Base-by-base conservation (phyloP, 768 basidiomycete genomes). In the Lactifluus rugatus region DNA sequence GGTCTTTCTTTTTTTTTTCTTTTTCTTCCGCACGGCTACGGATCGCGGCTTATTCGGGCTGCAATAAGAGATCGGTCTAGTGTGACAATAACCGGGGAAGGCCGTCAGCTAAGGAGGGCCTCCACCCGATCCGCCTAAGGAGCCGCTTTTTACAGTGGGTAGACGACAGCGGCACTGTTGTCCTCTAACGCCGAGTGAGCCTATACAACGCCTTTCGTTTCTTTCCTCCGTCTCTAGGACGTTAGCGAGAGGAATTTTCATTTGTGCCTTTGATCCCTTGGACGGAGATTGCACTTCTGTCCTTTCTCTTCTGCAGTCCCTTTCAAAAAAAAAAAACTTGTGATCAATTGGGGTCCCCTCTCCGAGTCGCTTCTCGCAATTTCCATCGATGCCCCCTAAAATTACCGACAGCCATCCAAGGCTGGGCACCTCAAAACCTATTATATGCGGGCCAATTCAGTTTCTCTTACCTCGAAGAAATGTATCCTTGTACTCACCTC, bases 21-120 rank as follows among this genome's bases (percentile, higher is more conserved):
- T 42, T 21, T 19, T 42, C 16, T 53, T 25, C 28, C 34, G 13
- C n/a, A 53, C 44, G 59, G 59, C 59, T 60, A 41, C 54, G 45
- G 59, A 60, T 60, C 59, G 59, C 59, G 59, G 39, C 44, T 39
- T 47, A 44, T 60, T 51, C 59, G 59, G 59, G 59, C 28, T 56
- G 54, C 39, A 46, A 45, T 46, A 37, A 44, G 48, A 36, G 42
- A 37, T 47, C 34, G 34, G 32, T 49, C 19, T 44, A 50, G 48
- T 47, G 42, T 56, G 48, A 56, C n/a, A n/a, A n/a, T 50, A 31
- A 48, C 34, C 54, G 54, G 59, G 57, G 51, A 41, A 60, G 36
- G 36, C 47, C 46, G 58, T 60, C 58, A 56, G 36, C 23, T 19
- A 36, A 48, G 25, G n/a, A 13, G 21, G 2, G 19, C 42, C 39